These are phyloP conservation scores for Atkinsonella texensis DNA, from an alignment of 2,329 filamentous ascomycete species.

Conservation along the genomic window DNA sequence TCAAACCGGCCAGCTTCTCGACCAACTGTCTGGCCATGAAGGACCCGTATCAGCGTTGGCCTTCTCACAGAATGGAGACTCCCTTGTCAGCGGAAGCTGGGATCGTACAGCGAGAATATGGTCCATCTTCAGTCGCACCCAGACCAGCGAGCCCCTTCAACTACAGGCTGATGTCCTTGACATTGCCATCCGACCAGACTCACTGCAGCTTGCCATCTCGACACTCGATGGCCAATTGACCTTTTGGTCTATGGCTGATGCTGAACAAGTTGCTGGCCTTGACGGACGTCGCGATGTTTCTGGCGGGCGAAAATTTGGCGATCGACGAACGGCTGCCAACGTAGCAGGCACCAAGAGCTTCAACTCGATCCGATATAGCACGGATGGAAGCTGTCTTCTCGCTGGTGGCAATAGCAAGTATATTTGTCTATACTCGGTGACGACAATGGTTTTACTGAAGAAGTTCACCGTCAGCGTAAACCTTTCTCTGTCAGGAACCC, in stretches of 20 bases:
- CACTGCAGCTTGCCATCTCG: conserved; percentile 79
- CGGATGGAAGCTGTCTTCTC: conserved; percentile 80
- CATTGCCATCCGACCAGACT: conserved; percentile 80
- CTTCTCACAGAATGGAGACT: conserved; percentile 76
- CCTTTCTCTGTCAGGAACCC: conserved; percentile 87
- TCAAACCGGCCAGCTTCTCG: conserved; percentile 88
- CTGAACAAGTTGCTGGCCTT: conserved; percentile 71
- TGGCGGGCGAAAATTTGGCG: conserved; percentile 76
- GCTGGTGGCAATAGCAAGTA: conserved; percentile 97
- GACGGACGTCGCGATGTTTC: conserved; percentile 89
- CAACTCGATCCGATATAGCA: conserved; percentile 77
- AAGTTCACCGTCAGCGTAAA: conserved; percentile 96
- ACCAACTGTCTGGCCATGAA: conserved; percentile 84
- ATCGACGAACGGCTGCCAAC: conserved; percentile 85
- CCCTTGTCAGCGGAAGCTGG: conserved; percentile 88
- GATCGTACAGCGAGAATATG: conserved; percentile 91
- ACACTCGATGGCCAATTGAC: conserved; percentile 88
- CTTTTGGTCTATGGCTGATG: conserved; percentile 89
- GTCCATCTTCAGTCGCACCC: conserved; percentile 88
- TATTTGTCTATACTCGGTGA: conserved; percentile 93
- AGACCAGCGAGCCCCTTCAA: conserved; percentile 89
- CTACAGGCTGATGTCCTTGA: conserved; percentile 83
- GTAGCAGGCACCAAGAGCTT: conserved; percentile 84
- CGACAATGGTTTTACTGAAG: conserved; percentile 80
- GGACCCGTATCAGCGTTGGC: conserved; percentile 81